phyloP scores from a whole-genome alignment of 768 basidiomycete genomes.

The Suillus fuscotomentosus region DNA sequence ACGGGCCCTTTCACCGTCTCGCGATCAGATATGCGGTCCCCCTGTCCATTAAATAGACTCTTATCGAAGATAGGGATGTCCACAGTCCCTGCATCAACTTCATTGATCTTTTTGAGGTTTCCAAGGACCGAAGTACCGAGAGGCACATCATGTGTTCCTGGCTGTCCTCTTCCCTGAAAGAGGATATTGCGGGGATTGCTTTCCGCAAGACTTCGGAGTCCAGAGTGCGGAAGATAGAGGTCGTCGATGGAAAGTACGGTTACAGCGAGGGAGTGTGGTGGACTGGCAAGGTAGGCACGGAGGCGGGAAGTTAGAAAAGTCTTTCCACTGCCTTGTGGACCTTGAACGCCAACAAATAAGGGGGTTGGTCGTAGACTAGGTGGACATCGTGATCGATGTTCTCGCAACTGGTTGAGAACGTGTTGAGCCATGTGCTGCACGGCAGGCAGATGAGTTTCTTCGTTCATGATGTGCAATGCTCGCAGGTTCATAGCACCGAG shows the following conservation, averaged over 20 bases:
- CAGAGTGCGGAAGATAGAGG: conserved; percentile 76
- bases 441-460: conserved; percentile 25
- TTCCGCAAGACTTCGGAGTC: conserved; percentile 53
- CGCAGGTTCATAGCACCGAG: background rate
- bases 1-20: conserved; percentile 47
- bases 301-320: conserved; percentile 71
- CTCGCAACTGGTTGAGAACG: conserved; percentile 34
- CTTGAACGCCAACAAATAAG: conserved; percentile 85
- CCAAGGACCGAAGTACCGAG: conserved; percentile 58
- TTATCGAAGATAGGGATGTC: conserved; percentile 87
- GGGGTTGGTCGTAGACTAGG: conserved; percentile 38
- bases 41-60: conserved; percentile 74
- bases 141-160: conserved; percentile 85
- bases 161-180: conserved; percentile 83
- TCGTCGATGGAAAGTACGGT: conserved; percentile 79
- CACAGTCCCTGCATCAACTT: conserved; percentile 25
- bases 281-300: conserved; percentile 37
- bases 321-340: conserved; percentile 94
- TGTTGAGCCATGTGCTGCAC: conserved; percentile 39
- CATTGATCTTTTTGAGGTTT: conserved; percentile 45
- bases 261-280: conserved; percentile 52
- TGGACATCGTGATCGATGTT: conserved; percentile 25
- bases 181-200: conserved; percentile 55
- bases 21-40: conserved; percentile 63
- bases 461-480: background rate